A percentile compares a stretch with the other conserved stretches of the same genome.
Evolutionary conservation across 148 eudicot species (phyloP).

Genomic region (Rhododendron henanense): DNA sequence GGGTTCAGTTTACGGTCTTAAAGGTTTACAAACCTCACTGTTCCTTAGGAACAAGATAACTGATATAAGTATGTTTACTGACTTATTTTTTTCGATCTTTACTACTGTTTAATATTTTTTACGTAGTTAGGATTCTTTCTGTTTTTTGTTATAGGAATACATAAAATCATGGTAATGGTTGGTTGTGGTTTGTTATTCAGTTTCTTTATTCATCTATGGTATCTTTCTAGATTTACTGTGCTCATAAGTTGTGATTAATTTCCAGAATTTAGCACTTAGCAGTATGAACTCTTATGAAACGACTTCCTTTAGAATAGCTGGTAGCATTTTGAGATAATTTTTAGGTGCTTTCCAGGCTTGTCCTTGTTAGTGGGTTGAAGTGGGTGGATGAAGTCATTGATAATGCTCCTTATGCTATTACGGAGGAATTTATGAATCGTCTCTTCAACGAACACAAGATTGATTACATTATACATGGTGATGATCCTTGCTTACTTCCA

Average conservation of each 20-base stretch:
- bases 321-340: not conserved
- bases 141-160: not conserved
- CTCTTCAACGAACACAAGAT: slow-evolving; percentile 82
- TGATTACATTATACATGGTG: slow-evolving; percentile 95
- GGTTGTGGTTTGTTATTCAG: not conserved
- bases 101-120: not conserved
- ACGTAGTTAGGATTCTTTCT: not conserved
- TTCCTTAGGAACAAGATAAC: not conserved
- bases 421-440: slow-evolving; percentile 85
- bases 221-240: not conserved
- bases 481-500: slow-evolving; percentile 97
- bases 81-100: not conserved
- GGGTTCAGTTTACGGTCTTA: not conserved
- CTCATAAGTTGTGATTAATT: not conserved
- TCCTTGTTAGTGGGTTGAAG: slow-evolving; percentile 92
- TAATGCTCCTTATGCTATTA: slow-evolving; percentile 81
- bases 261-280: not conserved
- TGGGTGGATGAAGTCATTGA: slow-evolving; percentile 98
- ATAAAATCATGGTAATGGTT: not conserved
- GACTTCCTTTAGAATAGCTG: not conserved
- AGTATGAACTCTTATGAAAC: not conserved
- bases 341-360: slow-evolving; percentile 46
- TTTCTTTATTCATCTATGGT: not conserved
- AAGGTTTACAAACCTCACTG: not conserved
- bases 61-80: not conserved